Percentiles rank a stretch among this genome's conserved stretches.
phyloP scores from a whole-genome alignment of 495 filamentous ascomycete species.

The Cairneyella variabilis region DNA sequence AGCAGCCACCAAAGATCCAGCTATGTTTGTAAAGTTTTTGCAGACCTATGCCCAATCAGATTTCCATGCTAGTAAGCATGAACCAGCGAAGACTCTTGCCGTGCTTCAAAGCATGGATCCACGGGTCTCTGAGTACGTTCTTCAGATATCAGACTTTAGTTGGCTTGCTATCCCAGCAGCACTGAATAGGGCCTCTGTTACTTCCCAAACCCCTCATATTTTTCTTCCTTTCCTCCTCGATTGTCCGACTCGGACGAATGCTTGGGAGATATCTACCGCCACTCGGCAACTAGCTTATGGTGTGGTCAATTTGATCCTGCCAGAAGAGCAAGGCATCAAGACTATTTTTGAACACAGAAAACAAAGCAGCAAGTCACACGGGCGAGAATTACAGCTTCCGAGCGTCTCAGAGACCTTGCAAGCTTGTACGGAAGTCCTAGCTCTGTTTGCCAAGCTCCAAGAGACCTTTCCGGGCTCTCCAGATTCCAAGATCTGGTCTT shows the following conservation, averaged over 20 bases:
- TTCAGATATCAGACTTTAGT: slow-evolving; percentile 36
- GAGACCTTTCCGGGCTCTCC: slow-evolving; percentile 9
- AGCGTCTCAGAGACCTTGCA: slow-evolving; percentile 15
- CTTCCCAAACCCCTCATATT: slow-evolving; percentile 31
- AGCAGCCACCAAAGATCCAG: slow-evolving; percentile 9
- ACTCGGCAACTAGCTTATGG: slow-evolving; percentile 58
- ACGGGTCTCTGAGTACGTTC: slow-evolving; percentile 42
- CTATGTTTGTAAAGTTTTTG: slow-evolving; percentile 39
- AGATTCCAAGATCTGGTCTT: slow-evolving; percentile 27
- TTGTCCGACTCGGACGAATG: slow-evolving; percentile 52
- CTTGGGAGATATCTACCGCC: slow-evolving; percentile 56
- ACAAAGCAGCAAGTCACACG: slow-evolving; percentile 33
- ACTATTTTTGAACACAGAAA: slow-evolving; percentile 45
- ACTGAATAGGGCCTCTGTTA: neutral
- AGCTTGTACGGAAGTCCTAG: slow-evolving; percentile 21
- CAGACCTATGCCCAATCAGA: slow-evolving; percentile 35
- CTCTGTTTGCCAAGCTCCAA: slow-evolving; percentile 8
- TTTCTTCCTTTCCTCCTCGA: slow-evolving; percentile 60
- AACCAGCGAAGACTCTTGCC: neutral
- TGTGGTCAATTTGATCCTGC: slow-evolving; percentile 40
- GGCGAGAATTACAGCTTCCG: slow-evolving; percentile 28
- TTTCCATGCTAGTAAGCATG: neutral
- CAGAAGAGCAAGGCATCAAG: slow-evolving; percentile 15
- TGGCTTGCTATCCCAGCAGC: slow-evolving; percentile 16
- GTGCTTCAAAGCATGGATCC: slow-evolving; percentile 37